A percentile compares a stretch with the other conserved stretches of the same genome.
These are phyloP conservation scores for Amanita muscaria DNA, from an alignment of 768 basidiomycete genomes.

Conservation along the genomic window DNA sequence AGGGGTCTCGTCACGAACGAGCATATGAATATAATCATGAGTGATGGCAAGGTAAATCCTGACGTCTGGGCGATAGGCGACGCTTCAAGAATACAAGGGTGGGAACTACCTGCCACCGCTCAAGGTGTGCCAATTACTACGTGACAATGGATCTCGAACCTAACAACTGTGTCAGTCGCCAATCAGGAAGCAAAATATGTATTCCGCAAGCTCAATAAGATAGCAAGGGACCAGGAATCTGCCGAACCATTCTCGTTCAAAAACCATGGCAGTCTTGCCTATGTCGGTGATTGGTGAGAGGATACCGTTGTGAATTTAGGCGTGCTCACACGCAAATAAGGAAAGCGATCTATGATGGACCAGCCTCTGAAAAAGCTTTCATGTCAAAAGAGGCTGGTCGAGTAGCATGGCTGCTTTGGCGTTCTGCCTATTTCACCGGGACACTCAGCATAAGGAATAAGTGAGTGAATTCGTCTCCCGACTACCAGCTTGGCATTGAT, in stretches of 20 bases:
- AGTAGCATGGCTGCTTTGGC: constrained; percentile 72
- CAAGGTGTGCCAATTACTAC: constrained; percentile 41
- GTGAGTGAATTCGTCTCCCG: constrained; percentile 26
- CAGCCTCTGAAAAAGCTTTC: constrained; percentile 33
- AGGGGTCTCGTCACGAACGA: constrained; percentile 38
- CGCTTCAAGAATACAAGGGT: constrained; percentile 49
- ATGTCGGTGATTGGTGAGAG: constrained; percentile 65
- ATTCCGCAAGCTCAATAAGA: constrained; percentile 54
- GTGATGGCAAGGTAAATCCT: constrained; percentile 43
- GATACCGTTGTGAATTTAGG: neutral
- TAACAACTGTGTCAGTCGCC: constrained; percentile 36
- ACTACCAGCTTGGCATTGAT: neutral
- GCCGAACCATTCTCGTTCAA: constrained; percentile 58
- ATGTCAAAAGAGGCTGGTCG: constrained; percentile 56
- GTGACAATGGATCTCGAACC: neutral
- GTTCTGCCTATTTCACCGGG: constrained; percentile 75
- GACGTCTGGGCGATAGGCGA: constrained; percentile 84
- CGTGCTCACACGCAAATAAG: constrained; percentile 22
- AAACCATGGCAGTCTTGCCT: constrained; percentile 70
- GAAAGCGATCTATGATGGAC: constrained; percentile 73
- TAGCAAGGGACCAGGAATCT: constrained; percentile 40
- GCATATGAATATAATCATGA: constrained; percentile 51
- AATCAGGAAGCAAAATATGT: constrained; percentile 69
- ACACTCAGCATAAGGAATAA: constrained; percentile 67
- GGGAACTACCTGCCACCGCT: constrained; percentile 71